A percentile compares a stretch with the other conserved stretches of the same genome.
phyloP scores from a whole-genome alignment of 169 alveolate genomes.

The Besnoitia besnoiti region DNA sequence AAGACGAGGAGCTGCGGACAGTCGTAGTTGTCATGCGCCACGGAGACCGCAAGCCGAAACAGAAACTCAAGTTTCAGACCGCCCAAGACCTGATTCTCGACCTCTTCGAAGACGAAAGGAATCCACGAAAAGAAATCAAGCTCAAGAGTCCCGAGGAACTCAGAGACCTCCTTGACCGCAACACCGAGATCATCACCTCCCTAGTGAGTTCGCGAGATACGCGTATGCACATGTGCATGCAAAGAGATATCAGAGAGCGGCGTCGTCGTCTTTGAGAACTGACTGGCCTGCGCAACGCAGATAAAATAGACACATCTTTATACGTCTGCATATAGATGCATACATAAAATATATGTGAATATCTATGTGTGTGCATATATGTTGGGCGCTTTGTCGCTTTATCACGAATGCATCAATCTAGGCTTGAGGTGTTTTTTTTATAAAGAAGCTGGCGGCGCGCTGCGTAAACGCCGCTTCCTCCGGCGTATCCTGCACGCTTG shows the following conservation, averaged over 20 bases:
- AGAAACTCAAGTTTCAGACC: constrained; percentile 94
- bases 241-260: neutral
- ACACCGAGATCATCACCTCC: constrained; percentile 74
- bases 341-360: no score
- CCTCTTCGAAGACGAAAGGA: constrained; percentile 76
- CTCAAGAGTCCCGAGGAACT: constrained; percentile 94
- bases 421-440: no score
- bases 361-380: no score
- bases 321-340: no score
- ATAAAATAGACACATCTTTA: no score
- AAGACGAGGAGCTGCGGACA: constrained; percentile 91
- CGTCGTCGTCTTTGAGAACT: no score
- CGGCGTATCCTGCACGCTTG: no score
- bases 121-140: constrained; percentile 82
- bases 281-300: no score
- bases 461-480: no score
- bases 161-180: constrained; percentile 74
- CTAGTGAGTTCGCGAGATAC: constrained; percentile 63
- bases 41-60: constrained; percentile 97
- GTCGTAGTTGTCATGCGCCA: constrained; percentile 98
- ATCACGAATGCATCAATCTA: no score
- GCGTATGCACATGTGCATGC: neutral
- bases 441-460: no score
- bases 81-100: constrained; percentile 81
- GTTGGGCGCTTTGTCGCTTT: no score